Evolutionary conservation across 2,329 filamentous ascomycete species (phyloP).

Genomic region (Botrytis pseudocinerea): DNA sequence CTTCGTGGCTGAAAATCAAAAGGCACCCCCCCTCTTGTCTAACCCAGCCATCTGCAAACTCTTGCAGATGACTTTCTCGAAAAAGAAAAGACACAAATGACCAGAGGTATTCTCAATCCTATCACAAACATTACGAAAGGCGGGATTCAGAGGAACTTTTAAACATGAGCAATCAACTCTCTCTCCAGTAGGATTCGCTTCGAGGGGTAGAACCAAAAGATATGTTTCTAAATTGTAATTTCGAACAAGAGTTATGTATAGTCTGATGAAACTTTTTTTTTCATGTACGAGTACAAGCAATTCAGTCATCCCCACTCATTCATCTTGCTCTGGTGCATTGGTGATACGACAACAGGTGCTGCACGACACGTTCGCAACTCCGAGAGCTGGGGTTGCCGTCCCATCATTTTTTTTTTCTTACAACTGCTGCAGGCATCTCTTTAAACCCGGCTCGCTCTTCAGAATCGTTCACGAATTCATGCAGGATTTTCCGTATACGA

Average conservation of each 20-base stretch:
- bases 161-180: slow-evolving; percentile 12
- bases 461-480: slow-evolving; percentile 4
- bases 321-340: background rate
- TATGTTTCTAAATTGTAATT: background rate
- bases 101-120: slow-evolving; percentile 2
- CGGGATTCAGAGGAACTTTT: background rate
- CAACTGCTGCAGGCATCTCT: slow-evolving; percentile 18
- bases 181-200: background rate
- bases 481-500: slow-evolving; percentile 17
- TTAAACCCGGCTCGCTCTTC: background rate
- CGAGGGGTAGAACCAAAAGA: background rate
- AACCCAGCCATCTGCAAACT: slow-evolving; percentile 7
- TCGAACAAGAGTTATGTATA: background rate
- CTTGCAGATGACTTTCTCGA: slow-evolving; percentile 22
- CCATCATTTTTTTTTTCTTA: slow-evolving; percentile 1
- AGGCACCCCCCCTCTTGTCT: background rate
- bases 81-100: slow-evolving; percentile 3
- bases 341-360: slow-evolving; percentile 23
- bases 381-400: slow-evolving; percentile 22
- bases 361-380: slow-evolving; percentile 22
- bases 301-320: background rate
- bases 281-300: background rate
- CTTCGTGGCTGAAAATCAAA: slow-evolving; percentile 16
- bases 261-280: background rate
- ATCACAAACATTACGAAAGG: slow-evolving; percentile 15